phyloP scores from a whole-genome alignment of 768 basidiomycete species.

The Calocybe cyanea region DNA sequence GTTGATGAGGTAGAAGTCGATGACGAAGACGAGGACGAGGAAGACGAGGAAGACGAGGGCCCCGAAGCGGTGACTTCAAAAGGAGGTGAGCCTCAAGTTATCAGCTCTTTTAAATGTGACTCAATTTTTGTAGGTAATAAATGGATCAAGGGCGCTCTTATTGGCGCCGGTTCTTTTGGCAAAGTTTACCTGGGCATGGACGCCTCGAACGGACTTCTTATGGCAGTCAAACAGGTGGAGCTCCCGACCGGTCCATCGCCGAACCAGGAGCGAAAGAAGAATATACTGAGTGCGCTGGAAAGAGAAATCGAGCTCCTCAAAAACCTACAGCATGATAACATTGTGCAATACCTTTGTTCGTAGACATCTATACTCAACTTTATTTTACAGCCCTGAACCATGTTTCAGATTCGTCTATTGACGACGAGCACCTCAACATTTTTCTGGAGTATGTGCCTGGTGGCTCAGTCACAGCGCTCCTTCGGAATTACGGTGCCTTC shows the following conservation, averaged over 20 bases:
- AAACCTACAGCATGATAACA: slow-evolving; percentile 90
- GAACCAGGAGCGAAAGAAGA: slow-evolving; percentile 90
- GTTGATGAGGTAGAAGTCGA: slow-evolving; percentile 45
- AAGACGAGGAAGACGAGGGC: slow-evolving; percentile 40
- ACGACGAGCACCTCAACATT: slow-evolving; percentile 89
- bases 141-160: slow-evolving; percentile 96
- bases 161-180: slow-evolving; percentile 92
- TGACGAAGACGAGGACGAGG: slow-evolving; percentile 39
- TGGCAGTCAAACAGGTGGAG: slow-evolving; percentile 98
- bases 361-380: slow-evolving; percentile 9
- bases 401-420: slow-evolving; percentile 89
- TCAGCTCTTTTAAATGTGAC: not conserved
- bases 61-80: slow-evolving; percentile 49
- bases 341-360: slow-evolving; percentile 96
- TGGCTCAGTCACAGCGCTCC: slow-evolving; percentile 85
- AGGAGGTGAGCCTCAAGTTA: slow-evolving; percentile 37
- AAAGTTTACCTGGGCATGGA: slow-evolving; percentile 97
- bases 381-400: slow-evolving; percentile 1
- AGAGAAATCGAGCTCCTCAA: slow-evolving; percentile 93
- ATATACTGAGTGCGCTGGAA: slow-evolving; percentile 89
- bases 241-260: slow-evolving; percentile 78
- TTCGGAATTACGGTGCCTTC: slow-evolving; percentile 91
- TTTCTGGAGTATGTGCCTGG: slow-evolving; percentile 97
- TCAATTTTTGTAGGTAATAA: slow-evolving; percentile 59
- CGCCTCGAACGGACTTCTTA: slow-evolving; percentile 81